Evolutionary conservation across 768 basidiomycete genomes (phyloP).

Genomic region (Lentinula detonsa): DNA sequence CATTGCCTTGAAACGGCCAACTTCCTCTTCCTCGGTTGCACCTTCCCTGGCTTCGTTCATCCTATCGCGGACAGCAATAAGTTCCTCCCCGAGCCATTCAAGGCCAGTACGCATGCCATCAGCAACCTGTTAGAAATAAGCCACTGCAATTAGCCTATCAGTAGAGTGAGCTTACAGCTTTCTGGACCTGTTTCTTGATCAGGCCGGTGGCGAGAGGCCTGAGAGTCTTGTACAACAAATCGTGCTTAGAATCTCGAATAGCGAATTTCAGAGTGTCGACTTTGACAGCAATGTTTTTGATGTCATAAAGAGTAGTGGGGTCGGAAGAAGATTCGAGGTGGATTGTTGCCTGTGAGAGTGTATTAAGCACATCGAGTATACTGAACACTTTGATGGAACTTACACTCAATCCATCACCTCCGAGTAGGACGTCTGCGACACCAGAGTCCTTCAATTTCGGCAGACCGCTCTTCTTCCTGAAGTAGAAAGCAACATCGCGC

Average conservation of each 20-base stretch:
- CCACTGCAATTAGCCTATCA: no score
- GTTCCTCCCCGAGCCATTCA: slow-evolving; percentile 85
- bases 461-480: slow-evolving; percentile 79
- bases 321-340: slow-evolving; percentile 61
- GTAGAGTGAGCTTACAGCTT: slow-evolving; percentile 25
- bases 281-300: slow-evolving; percentile 68
- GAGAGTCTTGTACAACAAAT: slow-evolving; percentile 80
- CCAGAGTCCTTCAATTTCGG: slow-evolving; percentile 79
- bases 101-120: slow-evolving; percentile 74
- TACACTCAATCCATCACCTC: slow-evolving; percentile 75
- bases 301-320: slow-evolving; percentile 64
- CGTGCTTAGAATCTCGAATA: slow-evolving; percentile 89
- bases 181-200: slow-evolving; percentile 68
- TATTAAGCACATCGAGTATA: not conserved
- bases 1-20: slow-evolving; percentile 43
- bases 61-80: slow-evolving; percentile 79
- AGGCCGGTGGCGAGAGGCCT: slow-evolving; percentile 74
- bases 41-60: slow-evolving; percentile 57
- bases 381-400: slow-evolving; percentile 10
- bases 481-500: slow-evolving; percentile 90
- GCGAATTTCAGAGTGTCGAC: slow-evolving; percentile 86
- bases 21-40: not conserved
- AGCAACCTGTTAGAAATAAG: slow-evolving; percentile 32
- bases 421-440: slow-evolving; percentile 78
- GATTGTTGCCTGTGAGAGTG: slow-evolving; percentile 38